Conservation (phyloP, 768 basidiomycete species). For the Scleroderma citrinum region DNA sequence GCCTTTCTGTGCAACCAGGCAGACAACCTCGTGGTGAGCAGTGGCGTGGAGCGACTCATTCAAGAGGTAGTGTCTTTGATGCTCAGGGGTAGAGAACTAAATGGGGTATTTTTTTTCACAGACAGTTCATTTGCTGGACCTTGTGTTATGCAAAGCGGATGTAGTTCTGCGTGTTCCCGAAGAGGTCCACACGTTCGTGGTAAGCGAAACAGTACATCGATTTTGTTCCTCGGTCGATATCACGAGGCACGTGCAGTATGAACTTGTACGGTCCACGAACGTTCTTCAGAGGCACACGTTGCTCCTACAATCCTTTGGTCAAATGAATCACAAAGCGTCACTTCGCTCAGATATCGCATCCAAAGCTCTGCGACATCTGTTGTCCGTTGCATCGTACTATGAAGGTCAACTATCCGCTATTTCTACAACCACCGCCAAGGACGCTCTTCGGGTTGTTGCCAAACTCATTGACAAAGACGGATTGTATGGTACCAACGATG, state of each 20-base stretch:
- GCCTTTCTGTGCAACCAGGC: constrained; percentile 51
- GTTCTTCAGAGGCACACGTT: constrained; percentile 42
- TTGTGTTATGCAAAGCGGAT: constrained; percentile 48
- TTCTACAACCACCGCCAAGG: constrained; percentile 42
- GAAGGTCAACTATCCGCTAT: constrained; percentile 43
- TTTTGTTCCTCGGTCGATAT: background rate
- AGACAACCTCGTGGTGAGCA: constrained; percentile 46
- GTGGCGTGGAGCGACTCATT: constrained; percentile 46
- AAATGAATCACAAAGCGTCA: constrained; percentile 22
- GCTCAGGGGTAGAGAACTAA: background rate
- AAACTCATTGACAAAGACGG: constrained; percentile 60
- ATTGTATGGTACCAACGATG: constrained; percentile 35
- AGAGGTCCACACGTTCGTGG: constrained; percentile 56
- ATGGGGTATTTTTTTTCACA: constrained; percentile 11
- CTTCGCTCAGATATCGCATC: constrained; percentile 30
- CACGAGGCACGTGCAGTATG: constrained; percentile 42
- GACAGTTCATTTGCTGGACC: constrained; percentile 51
- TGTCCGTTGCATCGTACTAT: constrained; percentile 46
- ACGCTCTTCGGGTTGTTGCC: constrained; percentile 53
- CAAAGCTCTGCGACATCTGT: constrained; percentile 37
- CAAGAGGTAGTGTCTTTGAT: constrained; percentile 39
- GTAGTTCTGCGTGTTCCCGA: constrained; percentile 46
- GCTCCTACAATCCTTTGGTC: constrained; percentile 37
- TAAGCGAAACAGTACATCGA: constrained; percentile 28
- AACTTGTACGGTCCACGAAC: constrained; percentile 52